Conservation (phyloP, 495 filamentous ascomycete genomes). For the Tuber melanosporum region DNA sequence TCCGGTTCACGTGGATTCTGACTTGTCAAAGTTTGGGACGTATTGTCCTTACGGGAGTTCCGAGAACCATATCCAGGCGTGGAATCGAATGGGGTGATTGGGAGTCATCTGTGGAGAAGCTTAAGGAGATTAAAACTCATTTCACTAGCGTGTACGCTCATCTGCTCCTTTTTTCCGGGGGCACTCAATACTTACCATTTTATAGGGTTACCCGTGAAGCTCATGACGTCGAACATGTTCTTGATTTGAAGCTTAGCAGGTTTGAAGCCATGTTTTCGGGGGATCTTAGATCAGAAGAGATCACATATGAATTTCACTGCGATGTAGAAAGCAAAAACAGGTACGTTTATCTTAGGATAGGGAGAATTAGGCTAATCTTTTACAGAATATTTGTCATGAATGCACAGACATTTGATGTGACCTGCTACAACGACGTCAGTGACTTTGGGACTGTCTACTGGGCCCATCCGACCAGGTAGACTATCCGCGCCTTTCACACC, state of each 20-base stretch:
- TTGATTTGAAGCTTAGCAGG: conserved; percentile 31
- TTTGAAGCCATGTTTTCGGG: conserved; percentile 31
- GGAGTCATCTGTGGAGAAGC: conserved; percentile 19
- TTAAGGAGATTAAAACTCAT: conserved; percentile 19
- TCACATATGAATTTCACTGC: conserved; percentile 36
- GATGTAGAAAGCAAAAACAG: conserved; percentile 30
- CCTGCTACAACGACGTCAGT: conserved; percentile 28
- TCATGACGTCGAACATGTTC: conserved; percentile 30
- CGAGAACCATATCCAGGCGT: conserved; percentile 19
- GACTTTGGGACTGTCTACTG: conserved; percentile 30
- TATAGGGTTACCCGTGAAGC: conserved; percentile 32
- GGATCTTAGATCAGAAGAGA: conserved; percentile 17
- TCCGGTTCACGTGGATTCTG: neutral
- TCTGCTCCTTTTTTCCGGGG: neutral
- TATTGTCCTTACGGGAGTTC: conserved; percentile 29
- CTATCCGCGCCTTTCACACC: neutral
- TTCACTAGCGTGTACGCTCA: conserved; percentile 32
- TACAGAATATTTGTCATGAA: conserved; percentile 30
- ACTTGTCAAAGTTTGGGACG: conserved; percentile 30
- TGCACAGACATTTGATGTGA: conserved; percentile 29
- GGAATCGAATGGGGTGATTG: conserved; percentile 34
- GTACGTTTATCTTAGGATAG: conserved; percentile 8
- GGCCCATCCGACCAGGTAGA: conserved; percentile 27
- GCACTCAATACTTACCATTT: conserved; percentile 13
- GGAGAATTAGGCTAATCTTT: neutral